Percentiles rank a stretch among this genome's conserved stretches.
Conservation (phyloP, 805 yeast genomes). For the Peterozyma toletana region DNA sequence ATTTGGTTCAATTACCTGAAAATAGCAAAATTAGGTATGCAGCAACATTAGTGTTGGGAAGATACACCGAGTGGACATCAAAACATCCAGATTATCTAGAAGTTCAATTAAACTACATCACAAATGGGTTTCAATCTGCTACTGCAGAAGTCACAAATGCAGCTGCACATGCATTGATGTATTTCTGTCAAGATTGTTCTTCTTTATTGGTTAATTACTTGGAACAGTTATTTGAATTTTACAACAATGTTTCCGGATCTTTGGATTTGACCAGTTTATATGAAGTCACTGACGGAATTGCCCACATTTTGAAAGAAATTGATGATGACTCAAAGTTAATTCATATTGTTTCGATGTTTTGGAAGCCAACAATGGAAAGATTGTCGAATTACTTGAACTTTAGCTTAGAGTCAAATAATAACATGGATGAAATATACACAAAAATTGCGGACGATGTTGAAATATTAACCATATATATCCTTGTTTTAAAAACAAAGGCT, state of each 20-base stretch:
- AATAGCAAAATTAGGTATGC: conserved; percentile 86
- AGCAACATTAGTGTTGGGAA: conserved; percentile 87
- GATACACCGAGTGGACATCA: conserved; percentile 94
- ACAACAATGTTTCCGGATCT: conserved; percentile 43
- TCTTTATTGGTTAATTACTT: conserved; percentile 53
- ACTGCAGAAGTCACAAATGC: conserved; percentile 61
- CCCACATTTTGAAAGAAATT: conserved; percentile 67
- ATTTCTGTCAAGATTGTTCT: conserved; percentile 89
- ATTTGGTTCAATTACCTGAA: conserved; percentile 66
- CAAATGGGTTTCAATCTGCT: conserved; percentile 53
- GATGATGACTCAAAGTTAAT: conserved; percentile 41
- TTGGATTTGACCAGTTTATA: conserved; percentile 64
- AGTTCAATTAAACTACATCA: conserved; percentile 77
- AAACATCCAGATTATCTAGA: conserved; percentile 78
- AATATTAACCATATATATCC: conserved; percentile 52
- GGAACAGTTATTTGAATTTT: conserved; percentile 71
- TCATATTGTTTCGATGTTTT: conserved; percentile 51
- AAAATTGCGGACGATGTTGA: conserved; percentile 71
- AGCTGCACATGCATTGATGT: conserved; percentile 90
- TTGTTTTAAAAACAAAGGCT: conserved; percentile 41
- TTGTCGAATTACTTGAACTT: conserved; percentile 19
- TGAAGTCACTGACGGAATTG: conserved; percentile 85
- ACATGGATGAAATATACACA: conserved; percentile 28
- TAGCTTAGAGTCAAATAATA: conserved; percentile 11
- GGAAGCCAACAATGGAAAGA: conserved; percentile 54